Conservation (phyloP, 2,329 filamentous ascomycete genomes). For the Aspergillus texensis region DNA sequence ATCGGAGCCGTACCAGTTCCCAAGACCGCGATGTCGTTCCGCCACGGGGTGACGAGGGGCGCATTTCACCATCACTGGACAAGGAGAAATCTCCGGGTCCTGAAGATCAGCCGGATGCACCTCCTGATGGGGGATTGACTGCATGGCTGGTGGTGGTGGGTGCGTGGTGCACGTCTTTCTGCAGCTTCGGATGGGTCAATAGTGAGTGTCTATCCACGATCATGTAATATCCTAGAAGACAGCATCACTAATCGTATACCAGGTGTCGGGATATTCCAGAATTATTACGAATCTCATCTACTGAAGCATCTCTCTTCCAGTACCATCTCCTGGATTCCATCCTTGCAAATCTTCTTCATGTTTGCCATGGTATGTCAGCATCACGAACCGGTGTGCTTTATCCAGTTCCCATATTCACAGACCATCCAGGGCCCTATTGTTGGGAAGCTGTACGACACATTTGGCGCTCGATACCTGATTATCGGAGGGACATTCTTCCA, state of each 20-base stretch:
- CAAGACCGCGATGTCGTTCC: background rate
- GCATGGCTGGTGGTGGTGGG: constrained; percentile 61
- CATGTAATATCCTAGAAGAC: background rate
- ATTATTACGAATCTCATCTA: constrained; percentile 58
- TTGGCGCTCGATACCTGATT: constrained; percentile 61
- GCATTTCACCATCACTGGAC: background rate
- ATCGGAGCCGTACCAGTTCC: background rate
- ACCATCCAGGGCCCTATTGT: constrained; percentile 57
- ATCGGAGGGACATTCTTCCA: constrained; percentile 56
- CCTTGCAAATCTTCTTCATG: constrained; percentile 42
- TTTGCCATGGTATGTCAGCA: constrained; percentile 31
- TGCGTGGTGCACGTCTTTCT: constrained; percentile 47
- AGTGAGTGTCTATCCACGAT: constrained; percentile 27
- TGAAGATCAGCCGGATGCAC: too few species aligned
- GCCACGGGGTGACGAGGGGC: background rate
- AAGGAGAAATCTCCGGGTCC: background rate
- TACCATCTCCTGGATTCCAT: constrained; percentile 65
- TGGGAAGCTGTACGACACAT: constrained; percentile 66
- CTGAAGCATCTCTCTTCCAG: constrained; percentile 54
- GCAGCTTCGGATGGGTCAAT: constrained; percentile 52
- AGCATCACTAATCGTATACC: constrained; percentile 6
- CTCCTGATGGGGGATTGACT: constrained; percentile 17
- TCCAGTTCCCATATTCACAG: background rate
- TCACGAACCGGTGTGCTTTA: too few species aligned
- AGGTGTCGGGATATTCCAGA: constrained; percentile 59